These are phyloP conservation scores for Psilocybe cubensis DNA, from an alignment of 768 basidiomycete genomes.

Conservation along the genomic window DNA sequence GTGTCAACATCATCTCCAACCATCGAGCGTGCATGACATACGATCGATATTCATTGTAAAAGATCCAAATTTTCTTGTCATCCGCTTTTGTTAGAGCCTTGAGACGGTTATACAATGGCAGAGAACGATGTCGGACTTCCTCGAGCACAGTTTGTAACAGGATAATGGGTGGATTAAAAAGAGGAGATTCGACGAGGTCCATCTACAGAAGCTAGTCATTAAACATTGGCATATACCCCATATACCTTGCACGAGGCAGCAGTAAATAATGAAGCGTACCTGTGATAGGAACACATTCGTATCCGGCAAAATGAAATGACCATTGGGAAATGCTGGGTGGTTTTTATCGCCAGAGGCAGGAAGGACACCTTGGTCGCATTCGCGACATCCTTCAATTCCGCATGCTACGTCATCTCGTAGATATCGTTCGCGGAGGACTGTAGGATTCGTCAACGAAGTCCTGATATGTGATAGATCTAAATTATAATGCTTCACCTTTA, in stretches of 20 bases:
- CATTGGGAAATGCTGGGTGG: constrained; percentile 61
- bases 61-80: constrained; percentile 83
- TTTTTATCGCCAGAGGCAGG: constrained; percentile 60
- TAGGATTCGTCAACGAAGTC: not conserved
- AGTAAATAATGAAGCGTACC: constrained; percentile 40
- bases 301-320: constrained; percentile 89
- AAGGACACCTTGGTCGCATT: constrained; percentile 58
- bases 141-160: constrained; percentile 95
- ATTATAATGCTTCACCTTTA: constrained; percentile 66
- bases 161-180: constrained; percentile 81
- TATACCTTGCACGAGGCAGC: too few relatives aligned
- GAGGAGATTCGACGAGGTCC: constrained; percentile 85
- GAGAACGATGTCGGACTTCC: constrained; percentile 92
- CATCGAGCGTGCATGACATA: constrained; percentile 38
- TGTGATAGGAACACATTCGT: constrained; percentile 95
- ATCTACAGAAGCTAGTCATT: constrained; percentile 56
- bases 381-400: constrained; percentile 71
- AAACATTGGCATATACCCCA: constrained; percentile 5
- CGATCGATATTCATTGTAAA: constrained; percentile 88
- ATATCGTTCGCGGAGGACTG: constrained; percentile 93
- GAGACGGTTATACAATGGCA: constrained; percentile 92
- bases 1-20: not conserved
- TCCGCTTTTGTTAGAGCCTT: constrained; percentile 85
- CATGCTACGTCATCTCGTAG: constrained; percentile 91
- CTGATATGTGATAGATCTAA: not conserved